Evolutionary conservation across 2,329 filamentous ascomycete species (phyloP), one percentile per base, ranked within the genome.

Genomic region (Mollisia scopiformis): DNA sequence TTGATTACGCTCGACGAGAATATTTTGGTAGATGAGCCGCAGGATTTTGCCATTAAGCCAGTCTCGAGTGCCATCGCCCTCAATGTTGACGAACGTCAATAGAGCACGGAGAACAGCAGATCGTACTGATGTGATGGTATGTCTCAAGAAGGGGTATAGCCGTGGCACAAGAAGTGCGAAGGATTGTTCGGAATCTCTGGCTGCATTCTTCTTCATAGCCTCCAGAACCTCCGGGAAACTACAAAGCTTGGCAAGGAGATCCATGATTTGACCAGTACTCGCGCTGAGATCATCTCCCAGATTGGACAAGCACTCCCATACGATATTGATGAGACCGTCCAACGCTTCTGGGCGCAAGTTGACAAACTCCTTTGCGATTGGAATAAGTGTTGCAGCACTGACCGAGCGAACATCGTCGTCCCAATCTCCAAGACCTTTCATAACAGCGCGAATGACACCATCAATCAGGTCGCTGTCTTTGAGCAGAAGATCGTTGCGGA

Each of bases 261-360:
- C 96, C 96, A 99, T 99, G 57, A 99, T 96, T 59, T 93, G 96
- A 51, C 95, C 95, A 10, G 96, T 99, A 74, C 95, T 98, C 3
- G 95, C 95, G 74, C 93, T 98, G 19, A 99, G 82, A 73, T 99
- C 95, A 73, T 99, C 95, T 66, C 94, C 93, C n/a, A 99, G 81
- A 73, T 96, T 96, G 3, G 94, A 96, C 25, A 99, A 81, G 78
- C 95, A 98, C 72, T 96, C 91, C 95, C 95, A 99, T 28, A 99
- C 93, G 61, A 98, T 96, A 72, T 91, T 89, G 75, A 97, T 96
- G 39, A 99, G 85, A 30, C 85, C 83, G 63, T 93, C 88, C 31
- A 99, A 82, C 46, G 92, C 88, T 33, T 82, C 82, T 16, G 92
- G 90, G 16, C 94, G 89, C 75, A 96, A 86, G 37, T 87, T 88